Base-by-base conservation (phyloP, 129 eudicot species). In the Flaveria bidentis region DNA sequence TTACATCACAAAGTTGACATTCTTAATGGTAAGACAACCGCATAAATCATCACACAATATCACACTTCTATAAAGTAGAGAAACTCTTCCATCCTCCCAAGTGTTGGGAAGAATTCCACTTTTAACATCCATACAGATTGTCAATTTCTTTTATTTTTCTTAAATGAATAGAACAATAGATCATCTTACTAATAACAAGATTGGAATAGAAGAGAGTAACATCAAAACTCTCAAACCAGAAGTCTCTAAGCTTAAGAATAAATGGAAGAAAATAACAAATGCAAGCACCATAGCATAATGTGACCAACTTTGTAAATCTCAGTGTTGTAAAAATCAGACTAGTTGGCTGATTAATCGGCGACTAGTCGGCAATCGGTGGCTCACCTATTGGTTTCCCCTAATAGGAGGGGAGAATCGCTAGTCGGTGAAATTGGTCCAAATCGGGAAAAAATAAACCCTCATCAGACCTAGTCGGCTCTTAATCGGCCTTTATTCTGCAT, bases 11-110 rank as follows among this genome's bases (percentile, higher is more conserved):
- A n/a, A 66, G 36, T 44, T 14, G 11, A 17, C 22, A 10, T 55
- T 68, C 22, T 28, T 68, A 1, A 63, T 28, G 45, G 20, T 45
- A 68, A 12, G 73, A 68, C 39, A 58, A 68, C 17, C 28, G 42
- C 14, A 67, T 22, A 30, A 63, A 28, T 63, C 69, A 28, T 63
- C 45, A 63, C 44, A 63, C 67, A 61, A 26, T 12, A 63, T 69
- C 17, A 45, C 23, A 69, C 57, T 22, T 39, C 36, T 68, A 68
- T 39, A 68, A 45, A 13, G 17, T 45, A 68, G 53, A 68, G 55
- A 45, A 23, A 16, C 20, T 69, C 73, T 69, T 69, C 58, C 74
- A 49, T 14, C 46, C 46, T 70, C 46, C 20, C 12, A 50, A 15
- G 8, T 26, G 36, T 70, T 3, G 42, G 9, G 6, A 49, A 23